Percentiles rank a stretch among this genome's conserved stretches.
These are phyloP conservation scores for Wallacemonas rigidus DNA, from an alignment of 208 protist genomes.

Conservation along the genomic window DNA sequence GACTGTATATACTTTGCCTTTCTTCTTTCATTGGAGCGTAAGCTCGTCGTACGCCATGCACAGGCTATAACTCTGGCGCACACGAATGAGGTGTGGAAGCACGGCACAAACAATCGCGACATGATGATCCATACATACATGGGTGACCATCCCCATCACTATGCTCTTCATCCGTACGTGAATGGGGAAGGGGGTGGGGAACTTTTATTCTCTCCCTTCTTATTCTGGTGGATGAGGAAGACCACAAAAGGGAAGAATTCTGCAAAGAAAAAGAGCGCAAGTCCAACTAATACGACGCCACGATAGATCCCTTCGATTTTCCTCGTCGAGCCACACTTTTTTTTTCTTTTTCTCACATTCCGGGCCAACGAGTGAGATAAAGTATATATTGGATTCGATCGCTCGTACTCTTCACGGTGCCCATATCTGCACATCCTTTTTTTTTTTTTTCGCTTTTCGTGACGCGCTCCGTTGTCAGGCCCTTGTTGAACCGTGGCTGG, in stretches of 20 bases:
- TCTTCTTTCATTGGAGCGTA: not conserved
- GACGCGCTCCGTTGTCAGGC: not conserved
- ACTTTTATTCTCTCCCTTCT: not conserved
- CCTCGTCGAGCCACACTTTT: not conserved
- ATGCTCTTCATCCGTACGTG: not conserved
- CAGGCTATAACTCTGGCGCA: not conserved
- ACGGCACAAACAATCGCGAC: too few species aligned
- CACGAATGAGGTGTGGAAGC: not conserved
- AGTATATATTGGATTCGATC: not conserved
- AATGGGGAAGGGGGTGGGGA: not conserved
- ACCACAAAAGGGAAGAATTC: not conserved
- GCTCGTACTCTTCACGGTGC: not conserved
- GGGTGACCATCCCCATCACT: not conserved
- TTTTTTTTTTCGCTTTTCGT: not conserved
- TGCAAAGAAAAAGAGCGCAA: conserved; percentile 19
- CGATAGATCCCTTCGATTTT: too few species aligned
- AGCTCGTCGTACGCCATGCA: too few species aligned
- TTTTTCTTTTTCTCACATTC: not conserved
- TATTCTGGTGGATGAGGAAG: not conserved
- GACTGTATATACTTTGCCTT: not conserved
- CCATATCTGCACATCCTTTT: not conserved
- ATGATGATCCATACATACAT: not conserved
- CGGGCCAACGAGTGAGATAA: not conserved
- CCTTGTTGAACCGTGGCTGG: too few species aligned
- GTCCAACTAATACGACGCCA: not conserved